Evolutionary conservation across 1,284 basidiomycete genomes (phyloP).

Genomic region (Fomitopsis betulina): DNA sequence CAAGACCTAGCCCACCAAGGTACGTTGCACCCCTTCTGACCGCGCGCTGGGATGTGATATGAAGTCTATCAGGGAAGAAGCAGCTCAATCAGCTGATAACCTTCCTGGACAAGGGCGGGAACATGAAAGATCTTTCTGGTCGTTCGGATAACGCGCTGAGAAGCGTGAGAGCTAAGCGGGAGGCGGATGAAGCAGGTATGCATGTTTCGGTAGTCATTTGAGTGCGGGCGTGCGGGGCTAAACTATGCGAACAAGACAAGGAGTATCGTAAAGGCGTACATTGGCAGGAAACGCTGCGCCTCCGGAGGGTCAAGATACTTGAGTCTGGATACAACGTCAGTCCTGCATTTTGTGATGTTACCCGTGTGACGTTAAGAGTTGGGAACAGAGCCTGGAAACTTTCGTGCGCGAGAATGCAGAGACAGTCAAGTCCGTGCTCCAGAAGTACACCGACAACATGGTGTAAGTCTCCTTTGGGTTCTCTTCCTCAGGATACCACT

Average conservation of each 20-base stretch:
- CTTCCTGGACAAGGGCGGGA: slow-evolving; percentile 67
- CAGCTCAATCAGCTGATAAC: slow-evolving; percentile 75
- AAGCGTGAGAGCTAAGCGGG: slow-evolving; percentile 78
- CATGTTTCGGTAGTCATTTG: not conserved
- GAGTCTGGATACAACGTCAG: slow-evolving; percentile 73
- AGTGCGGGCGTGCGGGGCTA: not conserved
- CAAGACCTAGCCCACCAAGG: slow-evolving; percentile 78
- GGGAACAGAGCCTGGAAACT: slow-evolving; percentile 67
- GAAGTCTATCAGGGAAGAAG: slow-evolving; percentile 52
- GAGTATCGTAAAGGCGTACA: slow-evolving; percentile 91
- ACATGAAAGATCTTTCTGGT: slow-evolving; percentile 53
- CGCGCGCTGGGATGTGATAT: not conserved
- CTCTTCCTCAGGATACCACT: not conserved
- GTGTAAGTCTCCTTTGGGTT: slow-evolving; percentile 40
- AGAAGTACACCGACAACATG: slow-evolving; percentile 76
- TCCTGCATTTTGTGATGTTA: not conserved
- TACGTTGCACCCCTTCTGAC: slow-evolving; percentile 17
- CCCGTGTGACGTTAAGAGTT: not conserved
- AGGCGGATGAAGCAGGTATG: slow-evolving; percentile 86
- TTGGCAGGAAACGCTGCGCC: slow-evolving; percentile 88
- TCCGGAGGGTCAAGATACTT: slow-evolving; percentile 79
- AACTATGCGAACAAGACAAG: slow-evolving; percentile 56
- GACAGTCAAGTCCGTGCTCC: slow-evolving; percentile 60
- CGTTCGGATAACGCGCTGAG: slow-evolving; percentile 65
- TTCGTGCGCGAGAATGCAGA: slow-evolving; percentile 75